Evolutionary conservation across 352 stramenopile species (phyloP).

Genomic region (Blastocystis sp.): DNA sequence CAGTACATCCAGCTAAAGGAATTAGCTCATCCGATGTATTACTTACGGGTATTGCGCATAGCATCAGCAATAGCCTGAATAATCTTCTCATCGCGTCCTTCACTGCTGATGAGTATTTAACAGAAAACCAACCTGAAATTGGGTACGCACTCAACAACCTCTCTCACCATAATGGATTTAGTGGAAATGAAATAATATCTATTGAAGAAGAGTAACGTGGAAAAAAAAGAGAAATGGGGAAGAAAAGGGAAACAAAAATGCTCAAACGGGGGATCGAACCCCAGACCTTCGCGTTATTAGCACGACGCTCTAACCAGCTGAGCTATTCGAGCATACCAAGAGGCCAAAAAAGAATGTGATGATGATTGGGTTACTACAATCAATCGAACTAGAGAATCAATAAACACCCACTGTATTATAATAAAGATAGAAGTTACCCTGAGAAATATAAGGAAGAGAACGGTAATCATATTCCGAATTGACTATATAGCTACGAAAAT

Average conservation of each 20-base stretch:
- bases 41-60: conserved; percentile 65
- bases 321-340: conserved; percentile 17
- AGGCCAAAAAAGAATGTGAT: neutral
- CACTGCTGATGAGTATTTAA: neutral
- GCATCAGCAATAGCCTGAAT: conserved; percentile 70
- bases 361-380: neutral
- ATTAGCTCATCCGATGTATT: neutral
- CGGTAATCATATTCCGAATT: too few species aligned
- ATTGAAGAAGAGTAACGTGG: neutral
- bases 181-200: conserved; percentile 20
- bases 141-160: conserved; percentile 70
- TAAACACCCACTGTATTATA: neutral
- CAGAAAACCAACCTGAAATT: conserved; percentile 67
- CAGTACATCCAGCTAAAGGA: conserved; percentile 63
- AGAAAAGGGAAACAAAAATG: conserved; percentile 31
- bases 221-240: conserved; percentile 40
- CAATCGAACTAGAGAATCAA: neutral
- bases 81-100: conserved; percentile 67
- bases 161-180: conserved; percentile 15
- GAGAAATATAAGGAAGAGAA: too few species aligned
- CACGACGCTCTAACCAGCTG: conserved; percentile 36
- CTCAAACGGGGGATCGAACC: conserved; percentile 34
- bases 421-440: neutral
- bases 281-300: conserved; percentile 55
- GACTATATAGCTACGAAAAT: too few species aligned